Evolutionary conservation across 2,329 filamentous ascomycete species (phyloP), one percentile per base, ranked within the genome.

Genomic region (Exophiala phaeomuriformis): DNA sequence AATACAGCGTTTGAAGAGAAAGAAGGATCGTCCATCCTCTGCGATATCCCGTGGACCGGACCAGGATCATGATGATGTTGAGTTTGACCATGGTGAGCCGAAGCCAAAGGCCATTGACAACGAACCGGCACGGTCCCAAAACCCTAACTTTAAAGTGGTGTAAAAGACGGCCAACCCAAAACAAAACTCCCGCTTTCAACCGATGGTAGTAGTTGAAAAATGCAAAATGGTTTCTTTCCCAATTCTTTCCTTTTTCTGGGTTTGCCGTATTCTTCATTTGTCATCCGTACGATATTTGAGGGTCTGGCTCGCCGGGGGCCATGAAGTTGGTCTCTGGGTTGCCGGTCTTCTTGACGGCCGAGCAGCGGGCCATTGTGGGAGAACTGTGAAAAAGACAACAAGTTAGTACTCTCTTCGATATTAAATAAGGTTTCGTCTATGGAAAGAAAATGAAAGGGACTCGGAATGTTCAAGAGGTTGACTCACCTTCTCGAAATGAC

Each of bases 301-400:
- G 65, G 60, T 68, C 68, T 60, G 72, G 73, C 61, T 75, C 74
- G 53, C 86, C 86, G 27, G 84, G 77, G 50, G 85, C 85, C 84
- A 90, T 85, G 63, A 88, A 81, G 73, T 90, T 88, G 51, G 83
- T 90, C 70, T 86, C 78, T 53, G 85, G 81, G 73, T 90, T 87
- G 57, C 84, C 83, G 6, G 83, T 84, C 54, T 85, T 86, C 80
- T 96, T 97, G 62, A 90, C 87, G 49, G 88, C 91, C 47, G 90
- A 95, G 79, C 90, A 96, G 68, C 93, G 87, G 56, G 93, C 93
- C 93, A 98, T 98, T 54, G 93, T 98, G 48, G 93, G 90, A 59
- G 90, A 96, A 77, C 90, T 95, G 58, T 39, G n/a, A 49, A 30
- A 49, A 12, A 19, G n/a, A 12, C 31, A 43, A 27, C 19, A 47